Base-by-base conservation (phyloP, 345 rosid species). In the Eucalyptus pauciflora region DNA sequence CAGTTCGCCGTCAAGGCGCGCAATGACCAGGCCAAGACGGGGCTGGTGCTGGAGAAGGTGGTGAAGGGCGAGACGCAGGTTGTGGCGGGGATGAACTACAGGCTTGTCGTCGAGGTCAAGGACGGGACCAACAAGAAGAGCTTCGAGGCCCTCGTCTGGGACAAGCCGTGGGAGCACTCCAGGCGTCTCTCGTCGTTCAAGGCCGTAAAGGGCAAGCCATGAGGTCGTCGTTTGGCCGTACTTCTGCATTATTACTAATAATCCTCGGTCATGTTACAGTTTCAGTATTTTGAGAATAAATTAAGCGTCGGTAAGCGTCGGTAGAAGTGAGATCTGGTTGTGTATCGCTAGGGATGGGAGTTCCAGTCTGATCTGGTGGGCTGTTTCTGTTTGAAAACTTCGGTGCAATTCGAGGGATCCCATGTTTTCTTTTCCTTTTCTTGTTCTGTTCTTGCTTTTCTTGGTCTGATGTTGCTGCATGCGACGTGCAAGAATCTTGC, bases 121-220 rank as follows among this genome's bases (percentile, higher is more conserved):
- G 92, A 76, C 50, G 91, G 87, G 5, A 51, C 48, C 16, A 86
- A 17, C 46, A 37, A 54, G 67, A 89, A 88, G 71, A 89, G 86
- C 4, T 94, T 92, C 87, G 90, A 89, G 89, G 96, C 96, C 11
- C 87, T 92, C 6, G 95, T 95, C 31, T 95, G 93, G 94, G 97
- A 95, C 88, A 91, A 89, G 60, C 51, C 93, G 0, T 94, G 96
- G 96, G 20, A 48, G 81, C 88, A 91, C 7, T 89, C 13, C 83
- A 41, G 83, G 83, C 83, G 83, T 11, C 83, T 76, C 29, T 76
- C 48, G 48, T 76, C 83, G 83, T 41, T 76, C 80, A 93, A 41
- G 83, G 46, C 48, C 29, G 83, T 76, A 10, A 45, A 76, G 27
- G 48, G 48, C 83, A 5, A 6, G 14, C 48, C 7, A 6, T 76